These are phyloP conservation scores for Plantago major DNA, from an alignment of 257 asterid species.

Conservation along the genomic window DNA sequence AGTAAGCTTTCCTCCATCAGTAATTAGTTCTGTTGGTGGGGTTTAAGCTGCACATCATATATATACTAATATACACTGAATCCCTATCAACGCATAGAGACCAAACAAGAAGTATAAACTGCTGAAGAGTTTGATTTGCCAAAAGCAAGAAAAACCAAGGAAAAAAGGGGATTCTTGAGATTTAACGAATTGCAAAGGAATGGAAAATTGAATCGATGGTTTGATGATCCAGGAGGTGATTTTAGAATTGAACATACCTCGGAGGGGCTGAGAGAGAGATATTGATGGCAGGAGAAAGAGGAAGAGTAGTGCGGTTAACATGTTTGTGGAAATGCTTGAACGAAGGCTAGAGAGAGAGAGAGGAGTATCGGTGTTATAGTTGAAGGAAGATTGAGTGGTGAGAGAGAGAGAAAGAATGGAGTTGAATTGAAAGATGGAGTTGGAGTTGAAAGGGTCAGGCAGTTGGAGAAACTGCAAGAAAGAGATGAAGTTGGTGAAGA, in stretches of 20 bases:
- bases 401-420: too few relatives aligned
- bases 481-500: constrained; percentile 46
- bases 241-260: constrained; percentile 34
- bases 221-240: too few relatives aligned
- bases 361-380: too few relatives aligned
- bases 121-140: constrained; percentile 8
- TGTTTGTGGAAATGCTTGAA: constrained; percentile 15
- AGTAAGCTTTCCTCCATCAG: too few relatives aligned
- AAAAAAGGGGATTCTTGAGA: constrained; percentile 1
- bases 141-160: constrained; percentile 2
- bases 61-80: background rate
- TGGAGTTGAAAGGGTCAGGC: constrained; percentile 21
- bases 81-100: background rate
- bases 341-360: constrained; percentile 1
- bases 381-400: too few relatives aligned
- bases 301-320: constrained; percentile 32
- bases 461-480: constrained; percentile 34
- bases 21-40: background rate
- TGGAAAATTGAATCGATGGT: too few relatives aligned
- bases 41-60: background rate
- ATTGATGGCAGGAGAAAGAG: constrained; percentile 33
- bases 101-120: background rate
- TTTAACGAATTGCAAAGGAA: background rate
- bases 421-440: too few relatives aligned
- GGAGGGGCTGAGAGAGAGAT: constrained; percentile 41